Conservation (phyloP, 129 eudicot species). For the Escallonia herrerae region DNA sequence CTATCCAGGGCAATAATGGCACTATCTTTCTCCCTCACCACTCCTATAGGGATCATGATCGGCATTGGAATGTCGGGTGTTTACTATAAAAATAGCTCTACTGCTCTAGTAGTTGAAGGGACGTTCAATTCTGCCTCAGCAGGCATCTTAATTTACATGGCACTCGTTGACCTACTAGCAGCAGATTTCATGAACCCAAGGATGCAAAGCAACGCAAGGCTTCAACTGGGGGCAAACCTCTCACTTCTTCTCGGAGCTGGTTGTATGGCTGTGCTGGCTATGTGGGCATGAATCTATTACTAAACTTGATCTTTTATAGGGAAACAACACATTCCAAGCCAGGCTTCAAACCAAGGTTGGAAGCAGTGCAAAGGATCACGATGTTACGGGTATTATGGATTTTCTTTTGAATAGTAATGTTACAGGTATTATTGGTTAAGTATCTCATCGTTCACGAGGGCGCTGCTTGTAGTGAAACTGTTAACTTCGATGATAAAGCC, state of each 20-base stretch:
- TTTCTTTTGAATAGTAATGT: too few species aligned
- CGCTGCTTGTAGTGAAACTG: too few species aligned
- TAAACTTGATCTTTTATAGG: background rate
- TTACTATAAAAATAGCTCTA: slow-evolving; percentile 48
- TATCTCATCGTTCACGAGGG: background rate
- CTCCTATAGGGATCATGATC: slow-evolving; percentile 61
- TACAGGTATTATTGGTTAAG: too few species aligned
- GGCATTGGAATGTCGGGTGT: slow-evolving; percentile 57
- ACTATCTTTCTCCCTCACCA: slow-evolving; percentile 58
- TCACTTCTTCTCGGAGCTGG: slow-evolving; percentile 62
- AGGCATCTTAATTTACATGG: slow-evolving; percentile 73
- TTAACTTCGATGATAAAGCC: too few species aligned
- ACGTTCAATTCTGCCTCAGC: slow-evolving; percentile 57
- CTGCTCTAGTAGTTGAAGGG: slow-evolving; percentile 55
- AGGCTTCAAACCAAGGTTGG: background rate
- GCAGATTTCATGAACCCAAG: slow-evolving; percentile 77
- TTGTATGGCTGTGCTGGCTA: slow-evolving; percentile 69
- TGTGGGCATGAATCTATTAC: slow-evolving; percentile 42
- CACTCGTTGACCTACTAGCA: slow-evolving; percentile 72
- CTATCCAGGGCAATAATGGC: slow-evolving; percentile 49
- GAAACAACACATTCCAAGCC: background rate
- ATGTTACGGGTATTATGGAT: background rate
- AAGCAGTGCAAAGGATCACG: background rate
- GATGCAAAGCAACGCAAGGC: slow-evolving; percentile 58
- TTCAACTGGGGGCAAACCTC: slow-evolving; percentile 55